These are phyloP conservation scores for Vigna mungo DNA, from an alignment of 306 rosid genomes.

Conservation along the genomic window DNA sequence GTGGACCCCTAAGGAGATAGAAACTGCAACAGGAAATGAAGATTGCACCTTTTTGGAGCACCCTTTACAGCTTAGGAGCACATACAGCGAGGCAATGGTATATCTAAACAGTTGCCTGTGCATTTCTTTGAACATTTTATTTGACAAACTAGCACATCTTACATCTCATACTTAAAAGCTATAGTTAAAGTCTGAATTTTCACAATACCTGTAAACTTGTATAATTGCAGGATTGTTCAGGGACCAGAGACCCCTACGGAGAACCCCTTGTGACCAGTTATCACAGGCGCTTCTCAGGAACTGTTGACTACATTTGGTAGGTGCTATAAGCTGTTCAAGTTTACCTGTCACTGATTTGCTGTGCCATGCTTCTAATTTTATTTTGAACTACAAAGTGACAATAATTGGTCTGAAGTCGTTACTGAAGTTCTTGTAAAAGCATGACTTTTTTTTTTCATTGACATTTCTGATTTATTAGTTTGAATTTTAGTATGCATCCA, in stretches of 20 bases:
- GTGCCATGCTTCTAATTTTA: constrained; percentile 22
- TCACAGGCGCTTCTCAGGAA: constrained; percentile 74
- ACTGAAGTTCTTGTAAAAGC: constrained; percentile 35
- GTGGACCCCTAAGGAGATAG: constrained; percentile 88
- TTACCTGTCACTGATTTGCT: constrained; percentile 36
- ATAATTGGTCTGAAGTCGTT: not conserved
- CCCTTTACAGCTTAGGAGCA: constrained; percentile 74
- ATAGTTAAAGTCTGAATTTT: constrained; percentile 35
- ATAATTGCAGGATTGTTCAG: constrained; percentile 63
- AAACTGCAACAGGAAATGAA: constrained; percentile 83
- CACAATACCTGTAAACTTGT: constrained; percentile 19
- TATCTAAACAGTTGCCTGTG: constrained; percentile 13
- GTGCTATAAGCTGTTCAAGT: constrained; percentile 35
- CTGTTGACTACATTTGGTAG: constrained; percentile 97
- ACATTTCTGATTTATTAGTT: constrained; percentile 13
- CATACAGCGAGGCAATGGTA: constrained; percentile 85
- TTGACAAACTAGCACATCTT: constrained; percentile 15
- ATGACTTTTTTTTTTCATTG: constrained; percentile 9
- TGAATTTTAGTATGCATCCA: constrained; percentile 18
- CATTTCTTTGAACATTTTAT: not conserved
- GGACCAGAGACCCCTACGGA: constrained; percentile 78
- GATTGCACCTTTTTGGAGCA: constrained; percentile 72
- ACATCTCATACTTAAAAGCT: constrained; percentile 20
- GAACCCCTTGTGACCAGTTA: constrained; percentile 93
- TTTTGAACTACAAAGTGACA: constrained; percentile 24